Evolutionary conservation across 306 rosid species (phyloP), one percentile per base, ranked within the genome.

Genomic region (Begonia peltatifolia): DNA sequence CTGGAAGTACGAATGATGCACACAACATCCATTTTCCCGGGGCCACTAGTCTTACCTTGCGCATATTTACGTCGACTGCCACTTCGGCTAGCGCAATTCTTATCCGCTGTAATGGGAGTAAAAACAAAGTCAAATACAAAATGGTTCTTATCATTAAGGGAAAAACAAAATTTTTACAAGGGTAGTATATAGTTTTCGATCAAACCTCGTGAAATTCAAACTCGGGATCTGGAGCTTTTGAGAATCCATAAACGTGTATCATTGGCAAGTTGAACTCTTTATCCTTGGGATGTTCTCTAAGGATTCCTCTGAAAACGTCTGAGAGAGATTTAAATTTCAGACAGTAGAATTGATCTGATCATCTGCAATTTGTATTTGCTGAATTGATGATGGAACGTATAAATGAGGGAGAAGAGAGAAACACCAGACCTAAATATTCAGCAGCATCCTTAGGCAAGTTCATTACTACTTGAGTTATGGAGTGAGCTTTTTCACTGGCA

Each of bases 1-100:
- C 64, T 1, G 97, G 97, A 61, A 90, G 94, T 62, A 68, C 54
- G 67, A 90, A 90, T 14, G 95, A 85, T 42, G 97, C 95, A 10
- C 94, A 85, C 62, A 85, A 22, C 95, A 90, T 85, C 95, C 95
- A 90, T 76, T 90, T 90, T 64, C 87, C 95, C 6, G 97, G 97
- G 9, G 95, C 95, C 17, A 85, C 97, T 15, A 64, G 81, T 63
- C 95, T 83, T 47, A 85, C 95, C 54, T 85, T 76, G 47, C 70
- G 86, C 97, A 83, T 68, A 11, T 83, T 70, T 23, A 90, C 92
- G 41, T 78, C 73, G 50, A 85, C 95, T 2, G 87, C 94, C 36
- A 71, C 94, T 60, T 85, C 95, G 18, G 76, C 44, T 48, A 90
- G 67, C 15, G 82, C 85, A 60, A 85, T 83, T 83, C 94, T 77